Evolutionary conservation across 1,284 basidiomycete genomes (phyloP).

Genomic region (Leccinum fallax): DNA sequence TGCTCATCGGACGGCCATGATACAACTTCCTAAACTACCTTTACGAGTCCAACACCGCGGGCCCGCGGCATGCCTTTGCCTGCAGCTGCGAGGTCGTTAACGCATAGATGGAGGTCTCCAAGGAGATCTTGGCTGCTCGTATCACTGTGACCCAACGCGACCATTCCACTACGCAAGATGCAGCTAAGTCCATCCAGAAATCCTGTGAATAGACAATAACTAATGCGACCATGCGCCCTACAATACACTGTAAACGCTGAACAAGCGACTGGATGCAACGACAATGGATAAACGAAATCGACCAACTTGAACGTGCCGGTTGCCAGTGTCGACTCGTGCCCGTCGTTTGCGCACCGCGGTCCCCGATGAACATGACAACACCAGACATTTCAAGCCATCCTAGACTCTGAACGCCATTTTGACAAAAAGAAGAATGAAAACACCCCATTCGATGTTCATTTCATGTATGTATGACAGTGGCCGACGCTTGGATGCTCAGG

Average conservation of each 20-base stretch:
- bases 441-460: no score
- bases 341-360: no score
- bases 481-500: no score
- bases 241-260: not conserved
- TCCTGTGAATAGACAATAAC: not conserved
- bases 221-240: not conserved
- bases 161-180: not conserved
- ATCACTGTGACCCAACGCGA: not conserved
- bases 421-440: no score
- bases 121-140: not conserved
- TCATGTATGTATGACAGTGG: no score
- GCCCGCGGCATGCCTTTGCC: no score
- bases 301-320: not conserved
- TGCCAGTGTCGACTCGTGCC: no score
- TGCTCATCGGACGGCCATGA: not conserved
- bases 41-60: not conserved
- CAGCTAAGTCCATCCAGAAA: not conserved
- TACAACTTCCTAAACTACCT: not conserved
- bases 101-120: no score
- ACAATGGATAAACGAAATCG: not conserved
- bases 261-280: not conserved
- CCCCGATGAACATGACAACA: no score
- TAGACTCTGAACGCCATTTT: no score
- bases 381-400: no score
- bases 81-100: not conserved